These are phyloP conservation scores for Triticum dicoccoides DNA, from an alignment of 176 grass and related monocot genomes.

Conservation along the genomic window DNA sequence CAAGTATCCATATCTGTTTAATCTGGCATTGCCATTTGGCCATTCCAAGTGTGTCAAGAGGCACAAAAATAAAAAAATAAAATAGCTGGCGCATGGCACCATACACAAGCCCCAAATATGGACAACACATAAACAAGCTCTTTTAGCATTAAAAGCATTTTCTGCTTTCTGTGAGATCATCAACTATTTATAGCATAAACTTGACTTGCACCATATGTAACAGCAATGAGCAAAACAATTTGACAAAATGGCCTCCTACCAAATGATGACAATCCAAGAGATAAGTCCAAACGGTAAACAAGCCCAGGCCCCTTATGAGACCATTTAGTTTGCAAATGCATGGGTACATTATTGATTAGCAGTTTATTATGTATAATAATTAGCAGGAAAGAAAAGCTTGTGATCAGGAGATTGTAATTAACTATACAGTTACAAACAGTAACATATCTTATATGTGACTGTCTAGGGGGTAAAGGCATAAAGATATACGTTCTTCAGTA, in stretches of 20 bases:
- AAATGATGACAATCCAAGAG: not conserved
- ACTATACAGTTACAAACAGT: not conserved
- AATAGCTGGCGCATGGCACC: not conserved
- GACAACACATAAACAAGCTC: not conserved
- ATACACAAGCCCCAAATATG: not conserved
- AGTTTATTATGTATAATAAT: not conserved
- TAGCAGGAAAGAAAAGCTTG: not conserved
- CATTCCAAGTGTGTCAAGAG: not conserved
- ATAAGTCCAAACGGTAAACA: not conserved
- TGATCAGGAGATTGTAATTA: not conserved
- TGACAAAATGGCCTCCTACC: not conserved
- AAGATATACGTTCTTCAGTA: conserved; percentile 37
- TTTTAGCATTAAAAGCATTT: not conserved
- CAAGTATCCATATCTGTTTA: not conserved
- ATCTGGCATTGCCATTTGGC: not conserved
- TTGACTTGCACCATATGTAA: not conserved
- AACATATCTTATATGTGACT: not conserved
- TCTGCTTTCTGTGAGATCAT: not conserved
- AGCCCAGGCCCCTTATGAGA: not conserved
- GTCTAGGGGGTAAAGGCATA: not conserved
- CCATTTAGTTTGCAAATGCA: not conserved
- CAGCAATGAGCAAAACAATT: not conserved
- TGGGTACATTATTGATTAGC: not conserved
- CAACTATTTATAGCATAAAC: not conserved
- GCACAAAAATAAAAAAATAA: not conserved